A percentile compares a stretch with the other conserved stretches of the same genome.
phyloP scores from a whole-genome alignment of 1,284 basidiomycete species.

The Puccinia coronata region DNA sequence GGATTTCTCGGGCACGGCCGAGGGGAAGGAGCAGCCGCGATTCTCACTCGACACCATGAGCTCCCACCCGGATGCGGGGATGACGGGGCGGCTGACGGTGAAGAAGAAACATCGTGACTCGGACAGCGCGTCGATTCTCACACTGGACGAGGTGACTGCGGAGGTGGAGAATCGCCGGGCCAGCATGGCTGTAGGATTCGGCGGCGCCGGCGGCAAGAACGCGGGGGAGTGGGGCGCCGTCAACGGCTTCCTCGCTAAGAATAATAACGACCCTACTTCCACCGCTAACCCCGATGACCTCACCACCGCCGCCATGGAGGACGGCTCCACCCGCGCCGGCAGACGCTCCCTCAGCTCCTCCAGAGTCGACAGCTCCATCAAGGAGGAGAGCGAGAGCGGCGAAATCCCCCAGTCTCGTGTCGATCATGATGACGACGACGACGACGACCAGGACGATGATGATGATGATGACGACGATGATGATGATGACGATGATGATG shows the following conservation, averaged over 20 bases:
- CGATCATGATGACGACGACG: slow-evolving; percentile 57
- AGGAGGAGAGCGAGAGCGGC: neutral
- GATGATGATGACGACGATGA: slow-evolving; percentile 58
- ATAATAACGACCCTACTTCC: slow-evolving; percentile 58
- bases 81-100: neutral
- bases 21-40: neutral
- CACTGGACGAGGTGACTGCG: slow-evolving; percentile 95
- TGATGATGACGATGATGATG: slow-evolving; percentile 55
- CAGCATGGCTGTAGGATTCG: slow-evolving; percentile 58
- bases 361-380: neutral
- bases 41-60: neutral
- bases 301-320: neutral
- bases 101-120: slow-evolving; percentile 67
- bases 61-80: neutral
- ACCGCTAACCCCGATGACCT: neutral
- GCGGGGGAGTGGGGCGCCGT: slow-evolving; percentile 56
- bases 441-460: slow-evolving; percentile 58
- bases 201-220: slow-evolving; percentile 52
- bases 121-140: slow-evolving; percentile 87
- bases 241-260: slow-evolving; percentile 53
- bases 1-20: neutral
- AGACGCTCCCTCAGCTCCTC: slow-evolving; percentile 22
- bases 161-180: slow-evolving; percentile 82
- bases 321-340: neutral
- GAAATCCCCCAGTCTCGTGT: slow-evolving; percentile 17